Base-by-base conservation (phyloP, 257 asterid species). In the Solanum gracilifrons region DNA sequence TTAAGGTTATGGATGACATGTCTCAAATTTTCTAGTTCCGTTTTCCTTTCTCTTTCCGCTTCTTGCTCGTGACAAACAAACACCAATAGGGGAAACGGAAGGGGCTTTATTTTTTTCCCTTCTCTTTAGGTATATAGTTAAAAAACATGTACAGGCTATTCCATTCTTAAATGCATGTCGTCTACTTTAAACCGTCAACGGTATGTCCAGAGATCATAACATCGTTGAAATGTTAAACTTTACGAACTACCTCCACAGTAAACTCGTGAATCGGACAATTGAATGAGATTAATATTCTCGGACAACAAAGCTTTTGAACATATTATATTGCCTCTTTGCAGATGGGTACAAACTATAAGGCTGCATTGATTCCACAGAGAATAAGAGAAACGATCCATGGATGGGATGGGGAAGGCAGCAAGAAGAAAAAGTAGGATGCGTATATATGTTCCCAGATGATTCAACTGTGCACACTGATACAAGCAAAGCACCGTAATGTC, bases 261-360 rank as follows among this genome's bases (percentile, higher is more conserved):
- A 29, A 80, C 68, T 80, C 12, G 41, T 36, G 6, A 80, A 46
- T 80, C 13, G 41, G 85, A 48, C 69, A 18, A 18, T 29, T 29
- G 32, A 18, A 29, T 3, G 85, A 82, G 66, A 32, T 85, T 29
- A 43, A 43, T 43, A 43, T 43, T 43, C 64, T 73, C 55, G 33
- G 25, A 82, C 48, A 87, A 20, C 86, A 32, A 13, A 66, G 39
- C 68, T 84, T 84, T 74, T 64, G n/a, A 27, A 27, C 41, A 23
- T 51, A 39, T 41, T 87, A 71, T n/a, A 27, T 68, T 80, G 4
- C 79, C 62, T 83, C 68, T 73, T 87, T 89, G 71, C 88, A 95
- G 99, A 96, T 95, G 99, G 99, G 99, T 87, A 95, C 99, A 73
- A 93, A 96, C 94, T 96, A 93, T 90, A 96, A 96, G 88, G 98